Evolutionary conservation across 306 rosid species (phyloP), one percentile per base, ranked within the genome.

Genomic region (Acacia crassicarpa): DNA sequence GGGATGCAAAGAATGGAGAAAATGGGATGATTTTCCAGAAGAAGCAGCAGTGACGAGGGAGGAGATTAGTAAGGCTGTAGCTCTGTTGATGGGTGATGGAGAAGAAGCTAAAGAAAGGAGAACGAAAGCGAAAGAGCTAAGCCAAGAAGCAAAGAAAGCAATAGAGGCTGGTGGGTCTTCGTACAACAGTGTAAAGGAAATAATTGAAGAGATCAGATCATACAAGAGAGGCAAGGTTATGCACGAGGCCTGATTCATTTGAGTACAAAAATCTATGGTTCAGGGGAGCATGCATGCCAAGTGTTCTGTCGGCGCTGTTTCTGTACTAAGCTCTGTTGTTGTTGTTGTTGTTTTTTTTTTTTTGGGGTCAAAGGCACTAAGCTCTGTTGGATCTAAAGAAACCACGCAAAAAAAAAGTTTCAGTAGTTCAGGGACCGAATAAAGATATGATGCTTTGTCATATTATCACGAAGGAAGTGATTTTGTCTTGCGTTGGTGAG

Each of bases 141-240:
- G 83, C 30, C 78, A 16, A 35, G 84, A 62, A 0, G 86, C 86
- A 0, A 86, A 72, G 81, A 76, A 11, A 54, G 89, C 83, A 0
- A 23, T 82, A 4, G 17, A 77, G 41, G 78, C 9, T 66, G 89
- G 85, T 53, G 87, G 89, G 6, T 83, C 85, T 72, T 86, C 89
- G 7, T 71, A 76, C 16, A 80, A 49, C 56, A 80, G 81, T 22
- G 51, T 86, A 13, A 14, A 33, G 10, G 59, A 76, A 8, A 23
- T 86, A 74, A 73, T 83, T 76, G 40, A 59, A 1, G 87, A 86
- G 8, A 82, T 30, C 13, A 66, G 33, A 9, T 20, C 61, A 8
- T 61, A 71, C n/a, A 65, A 65, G 69, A 65, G 41, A 3, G 20
- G 22, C 43, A 65, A 65, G 69, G 16, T 32, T 6, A 14, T 51